Conservation (phyloP, 2,329 filamentous ascomycete species). For the Coleophoma crateriformis region DNA sequence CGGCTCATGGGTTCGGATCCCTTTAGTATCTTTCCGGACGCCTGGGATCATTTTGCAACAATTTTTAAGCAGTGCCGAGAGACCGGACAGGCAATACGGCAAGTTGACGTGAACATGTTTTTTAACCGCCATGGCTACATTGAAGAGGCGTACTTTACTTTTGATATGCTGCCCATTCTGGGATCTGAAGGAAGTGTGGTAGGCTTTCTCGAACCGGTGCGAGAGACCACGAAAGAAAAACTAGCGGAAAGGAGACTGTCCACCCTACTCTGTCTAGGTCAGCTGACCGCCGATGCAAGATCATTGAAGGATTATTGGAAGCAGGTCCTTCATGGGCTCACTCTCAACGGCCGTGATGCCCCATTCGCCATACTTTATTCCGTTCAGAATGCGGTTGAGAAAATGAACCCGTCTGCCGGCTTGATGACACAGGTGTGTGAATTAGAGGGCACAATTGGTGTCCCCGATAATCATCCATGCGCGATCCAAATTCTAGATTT, state of each 20-base stretch:
- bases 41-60: background rate
- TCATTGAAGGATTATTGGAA: background rate
- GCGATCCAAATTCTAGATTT: background rate
- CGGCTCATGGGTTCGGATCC: background rate
- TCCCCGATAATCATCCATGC: background rate
- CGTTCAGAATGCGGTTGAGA: background rate
- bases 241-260: background rate
- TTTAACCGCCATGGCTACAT: slow-evolving; percentile 1
- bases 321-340: background rate
- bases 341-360: background rate
- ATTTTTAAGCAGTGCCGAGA: background rate
- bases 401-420: background rate
- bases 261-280: background rate
- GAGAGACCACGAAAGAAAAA: background rate
- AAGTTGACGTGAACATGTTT: slow-evolving; percentile 2
- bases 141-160: slow-evolving; percentile 1
- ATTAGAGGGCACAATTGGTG: background rate
- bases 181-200: background rate
- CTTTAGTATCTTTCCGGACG: background rate
- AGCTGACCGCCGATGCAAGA: background rate
- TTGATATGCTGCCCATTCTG: background rate
- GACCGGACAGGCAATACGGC: background rate
- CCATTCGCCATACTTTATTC: background rate
- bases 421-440: background rate
- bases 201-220: background rate